phyloP scores from a whole-genome alignment of 75 land plant genomes.

The Cryptomeria japonica region DNA sequence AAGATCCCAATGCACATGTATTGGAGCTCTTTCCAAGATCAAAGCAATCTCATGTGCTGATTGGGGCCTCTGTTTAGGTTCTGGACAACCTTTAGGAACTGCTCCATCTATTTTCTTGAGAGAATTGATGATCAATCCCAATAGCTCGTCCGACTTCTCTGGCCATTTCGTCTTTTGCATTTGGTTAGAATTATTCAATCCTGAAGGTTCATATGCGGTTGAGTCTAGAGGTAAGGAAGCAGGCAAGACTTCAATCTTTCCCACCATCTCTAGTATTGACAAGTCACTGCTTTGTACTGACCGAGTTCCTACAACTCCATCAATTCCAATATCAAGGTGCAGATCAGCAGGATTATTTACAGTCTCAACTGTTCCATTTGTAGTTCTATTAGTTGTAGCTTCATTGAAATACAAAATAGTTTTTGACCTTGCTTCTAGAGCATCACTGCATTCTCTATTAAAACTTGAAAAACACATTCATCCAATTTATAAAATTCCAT shows the following conservation, averaged over 20 bases:
- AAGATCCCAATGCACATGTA: conserved; percentile 45
- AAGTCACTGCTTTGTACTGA: conserved; percentile 74
- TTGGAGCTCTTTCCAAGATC: conserved; percentile 44
- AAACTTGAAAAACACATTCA: no score
- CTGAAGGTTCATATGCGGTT: conserved; percentile 45
- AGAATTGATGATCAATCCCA: conserved; percentile 49
- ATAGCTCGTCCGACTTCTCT: conserved; percentile 56
- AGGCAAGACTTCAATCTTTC: conserved; percentile 44
- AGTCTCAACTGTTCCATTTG: conserved; percentile 47
- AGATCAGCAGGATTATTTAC: conserved; percentile 30
- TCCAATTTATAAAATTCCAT: no score
- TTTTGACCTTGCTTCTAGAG: conserved; percentile 43
- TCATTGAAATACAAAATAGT: conserved; percentile 29
- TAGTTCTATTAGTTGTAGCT: conserved; percentile 18
- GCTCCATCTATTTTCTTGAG: conserved; percentile 52
- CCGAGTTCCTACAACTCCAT: conserved; percentile 42
- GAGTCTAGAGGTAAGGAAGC: conserved; percentile 61
- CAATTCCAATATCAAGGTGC: conserved; percentile 64
- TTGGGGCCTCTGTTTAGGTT: conserved; percentile 42
- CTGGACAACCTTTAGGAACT: conserved; percentile 51
- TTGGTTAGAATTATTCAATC: conserved; percentile 39
- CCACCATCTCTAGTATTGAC: conserved; percentile 23
- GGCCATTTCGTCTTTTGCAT: conserved; percentile 50
- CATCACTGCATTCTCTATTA: conserved; percentile 37
- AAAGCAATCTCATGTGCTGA: conserved; percentile 51